Base-by-base conservation (phyloP, 1,284 basidiomycete genomes). In the Singerocomus rubriflavus region DNA sequence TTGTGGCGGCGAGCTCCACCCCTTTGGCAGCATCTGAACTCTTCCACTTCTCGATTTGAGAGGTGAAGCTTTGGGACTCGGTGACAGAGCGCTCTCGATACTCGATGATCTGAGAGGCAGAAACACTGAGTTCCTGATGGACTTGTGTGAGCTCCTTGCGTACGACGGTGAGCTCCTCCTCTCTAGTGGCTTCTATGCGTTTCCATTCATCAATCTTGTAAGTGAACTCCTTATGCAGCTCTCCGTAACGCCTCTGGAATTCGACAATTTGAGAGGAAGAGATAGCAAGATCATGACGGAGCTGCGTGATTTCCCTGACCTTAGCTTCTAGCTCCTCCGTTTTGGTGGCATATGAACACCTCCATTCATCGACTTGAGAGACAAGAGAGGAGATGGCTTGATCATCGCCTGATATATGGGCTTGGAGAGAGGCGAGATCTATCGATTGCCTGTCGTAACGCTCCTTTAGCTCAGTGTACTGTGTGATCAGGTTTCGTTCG, bases 401-500 rank as follows among this genome's bases (percentile, higher is more conserved):
- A 49, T 31, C 12, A 1, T 26, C 10, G 10, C 25, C 35, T 13
- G 30, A n/a, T 16, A 3, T 12, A 21, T 9, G 46, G 1, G 14
- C 11, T 32, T 13, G 26, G 52, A 52, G 42, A 26, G 42, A 25
- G 5, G 5, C 7, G 11, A 53, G 31, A 1, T 56, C 48, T 8
- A 9, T 37, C 1, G 13, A n/a, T n/a, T 31, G 39, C 9, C 21
- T n/a, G 16, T 51, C 44, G 7, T 31, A 52, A 31, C 33, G 41
- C 10, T 2, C n/a, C 29, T 55, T 46, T 6, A 54, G 35, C 13
- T 47, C 44, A 3, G 41, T 5, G 8, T 55, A 8, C 8, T 53
- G 41, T 17, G 21, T 38, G 21, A 38, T 32, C 2, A 53, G 10
- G 2, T 57, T 42, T 11, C 35, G 5, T 14, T 43, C 31, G 17